A percentile compares a stretch with the other conserved stretches of the same genome.
Conservation (phyloP, 2,329 filamentous ascomycete species). For the Aspergillus eucalypticola region DNA sequence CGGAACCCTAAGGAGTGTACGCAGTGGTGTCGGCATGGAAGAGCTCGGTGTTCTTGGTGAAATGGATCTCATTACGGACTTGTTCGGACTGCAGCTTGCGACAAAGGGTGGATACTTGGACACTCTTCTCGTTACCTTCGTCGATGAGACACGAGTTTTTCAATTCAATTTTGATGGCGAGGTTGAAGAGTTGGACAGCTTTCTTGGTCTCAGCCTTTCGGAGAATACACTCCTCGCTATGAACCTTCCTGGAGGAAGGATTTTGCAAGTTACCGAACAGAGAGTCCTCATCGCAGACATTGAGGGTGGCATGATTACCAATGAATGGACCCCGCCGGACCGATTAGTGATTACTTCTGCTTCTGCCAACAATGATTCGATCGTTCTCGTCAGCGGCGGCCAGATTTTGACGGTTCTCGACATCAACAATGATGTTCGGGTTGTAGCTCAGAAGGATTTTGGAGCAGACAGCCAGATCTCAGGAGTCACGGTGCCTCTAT, state of each 20-base stretch:
- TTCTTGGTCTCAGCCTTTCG: constrained; percentile 68
- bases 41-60: constrained; percentile 81
- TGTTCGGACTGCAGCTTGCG: constrained; percentile 67
- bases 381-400: constrained; percentile 75
- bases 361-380: constrained; percentile 68
- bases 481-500: constrained; percentile 73
- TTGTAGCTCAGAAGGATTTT: constrained; percentile 62
- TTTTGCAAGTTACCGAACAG: constrained; percentile 75
- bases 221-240: constrained; percentile 70
- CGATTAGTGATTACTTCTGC: constrained; percentile 70
- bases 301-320: constrained; percentile 48
- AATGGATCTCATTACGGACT: constrained; percentile 69
- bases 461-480: constrained; percentile 74
- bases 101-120: constrained; percentile 55
- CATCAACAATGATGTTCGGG: constrained; percentile 58
- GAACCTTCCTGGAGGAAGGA: constrained; percentile 62
- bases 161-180: constrained; percentile 71
- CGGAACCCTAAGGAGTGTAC: constrained; percentile 82
- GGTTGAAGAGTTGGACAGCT: constrained; percentile 82
- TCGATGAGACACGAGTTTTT: constrained; percentile 82
- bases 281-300: constrained; percentile 64
- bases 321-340: constrained; percentile 49
- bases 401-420: constrained; percentile 69
- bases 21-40: constrained; percentile 90
- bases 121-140: constrained; percentile 75